A percentile compares a stretch with the other conserved stretches of the same genome.
phyloP scores from a whole-genome alignment of 441 rosid species.

The Syzygium malaccense region DNA sequence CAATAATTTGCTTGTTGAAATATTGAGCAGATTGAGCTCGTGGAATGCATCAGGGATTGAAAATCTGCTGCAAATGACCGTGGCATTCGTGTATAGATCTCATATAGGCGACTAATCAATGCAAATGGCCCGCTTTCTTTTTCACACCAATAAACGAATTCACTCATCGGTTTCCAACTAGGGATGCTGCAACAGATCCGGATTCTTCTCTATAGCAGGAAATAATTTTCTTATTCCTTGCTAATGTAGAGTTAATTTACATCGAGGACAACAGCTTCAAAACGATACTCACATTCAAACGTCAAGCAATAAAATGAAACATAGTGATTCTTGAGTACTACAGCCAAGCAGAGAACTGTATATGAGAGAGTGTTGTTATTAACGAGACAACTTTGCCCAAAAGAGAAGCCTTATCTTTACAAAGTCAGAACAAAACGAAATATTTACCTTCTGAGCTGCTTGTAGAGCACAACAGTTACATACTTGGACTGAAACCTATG shows the following conservation, averaged over 20 bases:
- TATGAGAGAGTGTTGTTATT: not conserved
- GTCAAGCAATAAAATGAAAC: not conserved
- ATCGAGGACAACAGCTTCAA: not conserved
- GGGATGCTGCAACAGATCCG: not conserved
- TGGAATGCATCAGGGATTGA: not conserved
- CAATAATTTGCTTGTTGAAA: not conserved
- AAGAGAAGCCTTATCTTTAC: constrained; percentile 4
- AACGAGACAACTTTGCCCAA: not conserved
- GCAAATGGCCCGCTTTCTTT: not conserved
- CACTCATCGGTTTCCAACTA: not conserved
- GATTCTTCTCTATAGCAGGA: not conserved
- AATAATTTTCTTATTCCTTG: not conserved
- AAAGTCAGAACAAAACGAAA: not conserved
- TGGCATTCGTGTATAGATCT: not conserved
- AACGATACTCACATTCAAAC: not conserved
- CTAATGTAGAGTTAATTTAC: not conserved
- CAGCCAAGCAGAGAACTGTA: not conserved
- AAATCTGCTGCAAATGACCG: not conserved
- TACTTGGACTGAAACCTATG: constrained; percentile 85
- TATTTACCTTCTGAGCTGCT: constrained; percentile 52
- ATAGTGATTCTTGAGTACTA: not conserved
- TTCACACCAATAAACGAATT: not conserved
- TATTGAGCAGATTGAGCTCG: not conserved
- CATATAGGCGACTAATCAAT: not conserved
- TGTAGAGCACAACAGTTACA: constrained; percentile 81